phyloP scores from a whole-genome alignment of 108 stramenopile species.

The Cyclotella cryptica region DNA sequence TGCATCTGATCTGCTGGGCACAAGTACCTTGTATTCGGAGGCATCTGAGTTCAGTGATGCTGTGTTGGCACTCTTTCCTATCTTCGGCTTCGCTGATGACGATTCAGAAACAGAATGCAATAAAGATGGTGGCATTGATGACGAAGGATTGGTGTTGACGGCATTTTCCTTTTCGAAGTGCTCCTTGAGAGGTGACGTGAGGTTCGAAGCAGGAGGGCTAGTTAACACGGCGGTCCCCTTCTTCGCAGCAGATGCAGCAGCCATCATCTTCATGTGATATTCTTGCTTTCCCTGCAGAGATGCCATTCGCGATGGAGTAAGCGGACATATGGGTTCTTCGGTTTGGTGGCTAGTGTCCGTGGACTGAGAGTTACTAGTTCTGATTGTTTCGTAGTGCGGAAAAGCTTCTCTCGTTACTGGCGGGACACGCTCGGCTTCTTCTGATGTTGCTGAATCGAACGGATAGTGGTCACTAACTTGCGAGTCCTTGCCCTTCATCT shows the following conservation, averaged over 20 bases:
- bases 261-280: background rate
- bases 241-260: too few species aligned
- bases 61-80: background rate
- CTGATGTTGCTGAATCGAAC: background rate
- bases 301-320: conserved; percentile 18
- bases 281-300: conserved; percentile 11
- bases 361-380: background rate
- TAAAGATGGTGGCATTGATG: background rate
- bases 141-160: background rate
- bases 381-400: background rate
- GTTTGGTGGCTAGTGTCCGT: background rate
- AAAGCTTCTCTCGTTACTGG: background rate
- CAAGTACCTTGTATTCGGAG: background rate
- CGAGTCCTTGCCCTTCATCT: too few species aligned
- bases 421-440: background rate
- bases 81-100: background rate
- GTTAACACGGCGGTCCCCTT: too few species aligned
- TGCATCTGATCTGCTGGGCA: conserved; percentile 4
- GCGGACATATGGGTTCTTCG: background rate
- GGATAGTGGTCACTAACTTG: too few species aligned
- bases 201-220: background rate
- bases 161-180: background rate
- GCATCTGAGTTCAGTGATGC: too few species aligned
- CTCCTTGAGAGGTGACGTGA: background rate
- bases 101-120: conserved; percentile 1